Evolutionary conservation across 805 yeast species (phyloP), one percentile per base, ranked within the genome.

Genomic region (Pachysolen tannophilus): DNA sequence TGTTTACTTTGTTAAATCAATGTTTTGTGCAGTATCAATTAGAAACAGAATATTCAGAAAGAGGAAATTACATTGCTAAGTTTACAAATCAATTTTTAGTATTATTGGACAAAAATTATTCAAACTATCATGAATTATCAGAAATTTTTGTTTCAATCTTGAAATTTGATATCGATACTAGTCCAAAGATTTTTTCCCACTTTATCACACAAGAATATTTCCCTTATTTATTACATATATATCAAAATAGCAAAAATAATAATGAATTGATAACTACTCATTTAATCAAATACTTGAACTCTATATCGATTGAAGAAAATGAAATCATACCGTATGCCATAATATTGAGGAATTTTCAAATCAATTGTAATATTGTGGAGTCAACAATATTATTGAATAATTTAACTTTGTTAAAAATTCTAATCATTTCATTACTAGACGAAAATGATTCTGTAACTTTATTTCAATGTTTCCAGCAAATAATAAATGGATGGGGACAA

Each of bases 401-500:
- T 23, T 5, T 23, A 5, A 23, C 5, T 26, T 33, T 8, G 31
- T 28, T 33, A 31, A 28, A 17, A 15, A 20, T 5, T 23, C 28
- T 18, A 26, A 23, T 28, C 17, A 10, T 14, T 15, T 32, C 11
- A 21, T 28, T 21, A 8, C 17, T 11, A 8, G 8, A 8, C 8
- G 19, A 16, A 11, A 20, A 11, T 7, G 17, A n/a, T n/a, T n/a
- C n/a, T n/a, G n/a, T n/a, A n/a, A 5, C 13, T 23, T 23, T 23
- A 23, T 28, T 28, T 28, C 32, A 28, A 13, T 26, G 8, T 16
- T 13, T 16, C 11, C 10, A 26, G 24, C 24, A 18, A n/a, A 19
- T 15, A 9, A 15, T 34, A n/a, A 16, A 24, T 9, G n/a, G n/a
- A 4, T 38, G 38, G 38, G 38, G 37, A 8, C 20, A 31, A 20